phyloP scores from a whole-genome alignment of 2,329 filamentous ascomycete genomes.

The Xylaria sp. region DNA sequence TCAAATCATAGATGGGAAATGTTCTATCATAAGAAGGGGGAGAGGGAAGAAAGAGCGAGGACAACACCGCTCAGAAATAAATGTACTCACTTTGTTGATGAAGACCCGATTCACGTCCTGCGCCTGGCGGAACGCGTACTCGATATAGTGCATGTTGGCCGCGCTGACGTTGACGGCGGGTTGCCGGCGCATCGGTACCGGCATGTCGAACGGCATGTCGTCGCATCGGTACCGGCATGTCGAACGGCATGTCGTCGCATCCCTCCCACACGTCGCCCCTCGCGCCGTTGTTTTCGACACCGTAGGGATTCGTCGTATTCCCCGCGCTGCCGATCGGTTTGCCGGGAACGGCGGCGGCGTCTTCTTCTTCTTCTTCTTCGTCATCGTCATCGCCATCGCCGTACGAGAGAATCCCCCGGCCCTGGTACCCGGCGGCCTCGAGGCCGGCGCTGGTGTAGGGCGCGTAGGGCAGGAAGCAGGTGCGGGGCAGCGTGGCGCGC shows the following conservation, averaged over 20 bases:
- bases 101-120: conserved; percentile 42
- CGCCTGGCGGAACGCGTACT: conserved; percentile 41
- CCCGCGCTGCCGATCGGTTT: conserved; percentile 29
- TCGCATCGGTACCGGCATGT: conserved; percentile 38
- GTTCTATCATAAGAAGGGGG: not conserved
- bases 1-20: not conserved
- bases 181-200: conserved; percentile 35
- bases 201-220: conserved; percentile 42
- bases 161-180: conserved; percentile 36
- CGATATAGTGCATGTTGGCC: conserved; percentile 38
- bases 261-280: conserved; percentile 38
- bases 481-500: conserved; percentile 39
- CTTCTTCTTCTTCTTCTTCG: not conserved
- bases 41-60: not conserved
- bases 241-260: conserved; percentile 42
- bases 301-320: conserved; percentile 37
- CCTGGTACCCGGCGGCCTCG: conserved; percentile 32
- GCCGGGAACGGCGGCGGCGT: conserved; percentile 13
- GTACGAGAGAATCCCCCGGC: conserved; percentile 38
- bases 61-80: not conserved
- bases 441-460: conserved; percentile 38
- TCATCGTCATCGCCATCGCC: conserved; percentile 16
- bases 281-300: conserved; percentile 34
- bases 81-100: conserved; percentile 37
- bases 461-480: conserved; percentile 41